Conservation (phyloP, 345 rosid species). For the Ricinus communis region DNA sequence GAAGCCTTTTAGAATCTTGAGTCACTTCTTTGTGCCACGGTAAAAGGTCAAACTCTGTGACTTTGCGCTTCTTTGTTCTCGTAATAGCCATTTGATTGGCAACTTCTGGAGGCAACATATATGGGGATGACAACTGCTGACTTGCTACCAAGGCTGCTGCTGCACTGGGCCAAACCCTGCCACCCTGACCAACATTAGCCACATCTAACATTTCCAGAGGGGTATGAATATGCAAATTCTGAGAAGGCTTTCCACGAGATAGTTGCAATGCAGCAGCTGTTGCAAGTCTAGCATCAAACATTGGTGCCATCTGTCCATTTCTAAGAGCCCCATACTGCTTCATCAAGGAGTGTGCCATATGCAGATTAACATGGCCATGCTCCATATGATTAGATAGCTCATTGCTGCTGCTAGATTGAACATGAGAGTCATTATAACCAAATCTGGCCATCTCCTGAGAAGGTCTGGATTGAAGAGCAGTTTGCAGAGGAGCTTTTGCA, state of each 20-base stretch:
- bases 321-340: conserved; percentile 62
- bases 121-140: conserved; percentile 41
- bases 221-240: conserved; percentile 34
- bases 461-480: conserved; percentile 23
- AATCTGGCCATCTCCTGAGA: conserved; percentile 23
- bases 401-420: conserved; percentile 27
- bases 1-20: conserved; percentile 47
- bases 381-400: conserved; percentile 19
- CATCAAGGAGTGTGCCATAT: conserved; percentile 77
- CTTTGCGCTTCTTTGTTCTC: conserved; percentile 72
- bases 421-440: conserved; percentile 25
- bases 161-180: conserved; percentile 26
- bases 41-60: conserved; percentile 39
- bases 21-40: conserved; percentile 73
- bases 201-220: conserved; percentile 36
- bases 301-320: conserved; percentile 56
- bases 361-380: conserved; percentile 32
- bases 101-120: conserved; percentile 35
- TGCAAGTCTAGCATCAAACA: conserved; percentile 35
- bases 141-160: conserved; percentile 27
- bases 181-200: conserved; percentile 36
- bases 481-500: conserved; percentile 25
- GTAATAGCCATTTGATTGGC: conserved; percentile 22
- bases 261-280: conserved; percentile 44
- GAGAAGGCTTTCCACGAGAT: conserved; percentile 44